Base-by-base conservation (phyloP, 2,329 filamentous ascomycete genomes). In the Sarocladium oryzae region DNA sequence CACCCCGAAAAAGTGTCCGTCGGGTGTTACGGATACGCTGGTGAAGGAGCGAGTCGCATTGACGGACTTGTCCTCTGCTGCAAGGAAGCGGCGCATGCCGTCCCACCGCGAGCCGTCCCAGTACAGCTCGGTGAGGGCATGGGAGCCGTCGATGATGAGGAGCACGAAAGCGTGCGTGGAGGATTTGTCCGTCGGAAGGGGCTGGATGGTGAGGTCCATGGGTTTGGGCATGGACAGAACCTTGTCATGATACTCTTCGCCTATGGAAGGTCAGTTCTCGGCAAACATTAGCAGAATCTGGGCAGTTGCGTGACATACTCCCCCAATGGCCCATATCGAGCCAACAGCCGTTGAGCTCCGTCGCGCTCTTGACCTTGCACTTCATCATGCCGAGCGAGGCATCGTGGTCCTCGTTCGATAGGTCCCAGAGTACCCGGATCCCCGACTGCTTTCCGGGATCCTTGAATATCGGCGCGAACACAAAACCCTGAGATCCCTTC, bases 121-220 rank as follows among this genome's bases (percentile, higher is more conserved):
- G 23, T 36, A 49, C 4, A 54, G 53, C 38, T 54, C 53, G 2
- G 46, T 50, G 18, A 54, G 24, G 18, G 11, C 20, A 26, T 50
- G 43, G 28, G 26, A 23, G 13, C 16, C 16, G 40, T 54, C 53
- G 36, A 54, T 43, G 4, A 52, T 33, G 24, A 35, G 41, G 24
- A 54, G n/a, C 7, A 54, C 28, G 45, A 46, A 52, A 24, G 16
- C 13, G 11, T 36, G 46, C 8, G 18, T 6, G 15, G n/a, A 18
- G 4, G 45, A 36, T 8, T 26, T 32, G 6, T 36, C 21, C 3
- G 4, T 23, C 4, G 21, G 20, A 37, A 49, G 46, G 32, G 3
- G 30, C n/a, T 36, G 30, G 20, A 20, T 3, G n/a, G 33, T 18
- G 33, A 49, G 32, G 23, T n/a, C 33, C 13, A 49, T 20, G 6